Evolutionary conservation across 176 grass and related monocot genomes (phyloP), one percentile per base, ranked within the genome.

Genomic region (Aegilops tauschii): DNA sequence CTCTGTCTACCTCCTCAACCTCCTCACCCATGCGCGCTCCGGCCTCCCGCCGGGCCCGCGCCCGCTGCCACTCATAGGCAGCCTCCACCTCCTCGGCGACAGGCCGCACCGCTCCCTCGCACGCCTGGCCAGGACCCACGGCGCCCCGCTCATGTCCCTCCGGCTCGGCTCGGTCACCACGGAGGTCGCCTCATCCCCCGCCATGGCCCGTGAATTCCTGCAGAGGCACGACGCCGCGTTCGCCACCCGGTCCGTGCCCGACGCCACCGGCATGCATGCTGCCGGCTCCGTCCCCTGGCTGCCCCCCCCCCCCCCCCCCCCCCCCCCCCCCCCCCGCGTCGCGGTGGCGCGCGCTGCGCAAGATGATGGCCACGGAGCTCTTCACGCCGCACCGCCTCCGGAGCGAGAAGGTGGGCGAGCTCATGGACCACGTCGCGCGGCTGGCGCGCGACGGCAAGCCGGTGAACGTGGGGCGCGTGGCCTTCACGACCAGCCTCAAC

Each of bases 401-500:
- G 3, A 61, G 58, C 1, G 76, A 58, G 0, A 89, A 85, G 76
- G 67, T 89, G 58, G 0, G 12, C 10, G 58, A 85, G 42, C 59
- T 89, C 17, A 44, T 56, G 4, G 42, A 56, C 23, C 82, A 89
- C 31, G 30, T 89, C 23, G 18, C 4, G 3, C 39, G 31, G 10
- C 67, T 84, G 21, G 82, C 82, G 10, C 0, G 31, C 3, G 4
- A 62, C 0, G 87, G 71, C 6, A 29, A 17, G 37, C 16, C 40
- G 14, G 59, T 93, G 2, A 54, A 87, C 77, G 8, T 93, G 54
- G 78, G 82, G 27, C 88, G 84, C 14, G 89, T 79, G 11, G 84
- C 54, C 27, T 94, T 91, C 86, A 50, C 30, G n/a, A n/a, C n/a
- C n/a, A n/a, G n/a, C n/a, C n/a, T n/a, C n/a, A 94, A 91, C 83